These are phyloP conservation scores for Gossypioides kirkii DNA, from an alignment of 345 rosid species.

Conservation along the genomic window DNA sequence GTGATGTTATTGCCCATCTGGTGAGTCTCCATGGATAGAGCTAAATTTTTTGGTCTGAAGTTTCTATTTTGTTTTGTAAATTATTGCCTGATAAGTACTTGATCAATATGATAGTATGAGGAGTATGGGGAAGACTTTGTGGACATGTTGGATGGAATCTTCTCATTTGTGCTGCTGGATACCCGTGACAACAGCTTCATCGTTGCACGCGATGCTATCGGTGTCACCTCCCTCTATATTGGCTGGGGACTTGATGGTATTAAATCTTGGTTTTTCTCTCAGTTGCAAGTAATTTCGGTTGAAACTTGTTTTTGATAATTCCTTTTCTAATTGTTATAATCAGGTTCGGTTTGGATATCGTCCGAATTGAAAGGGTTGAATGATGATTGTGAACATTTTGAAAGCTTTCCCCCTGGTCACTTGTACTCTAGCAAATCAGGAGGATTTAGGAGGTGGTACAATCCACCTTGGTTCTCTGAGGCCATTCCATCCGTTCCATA, in stretches of 20 bases:
- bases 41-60: background rate
- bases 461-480: slow-evolving; percentile 83
- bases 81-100: background rate
- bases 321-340: background rate
- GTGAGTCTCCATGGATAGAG: slow-evolving; percentile 24
- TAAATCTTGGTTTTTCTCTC: background rate
- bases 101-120: slow-evolving; percentile 48
- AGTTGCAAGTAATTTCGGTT: background rate
- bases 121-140: slow-evolving; percentile 80
- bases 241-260: slow-evolving; percentile 95
- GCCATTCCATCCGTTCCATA: slow-evolving; percentile 62
- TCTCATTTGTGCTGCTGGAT: slow-evolving; percentile 86
- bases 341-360: slow-evolving; percentile 83
- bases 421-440: slow-evolving; percentile 78
- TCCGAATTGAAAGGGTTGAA: slow-evolving; percentile 85
- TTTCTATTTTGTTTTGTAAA: background rate
- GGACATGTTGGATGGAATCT: slow-evolving; percentile 90
- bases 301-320: background rate
- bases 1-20: slow-evolving; percentile 93
- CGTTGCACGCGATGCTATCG: slow-evolving; percentile 91
- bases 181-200: slow-evolving; percentile 77
- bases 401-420: slow-evolving; percentile 88
- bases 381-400: slow-evolving; percentile 88
- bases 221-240: slow-evolving; percentile 85
- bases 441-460: slow-evolving; percentile 73